Evolutionary conservation across 257 asterid species (phyloP), one percentile per base, ranked within the genome.

Genomic region (Ligustrum vulgare): DNA sequence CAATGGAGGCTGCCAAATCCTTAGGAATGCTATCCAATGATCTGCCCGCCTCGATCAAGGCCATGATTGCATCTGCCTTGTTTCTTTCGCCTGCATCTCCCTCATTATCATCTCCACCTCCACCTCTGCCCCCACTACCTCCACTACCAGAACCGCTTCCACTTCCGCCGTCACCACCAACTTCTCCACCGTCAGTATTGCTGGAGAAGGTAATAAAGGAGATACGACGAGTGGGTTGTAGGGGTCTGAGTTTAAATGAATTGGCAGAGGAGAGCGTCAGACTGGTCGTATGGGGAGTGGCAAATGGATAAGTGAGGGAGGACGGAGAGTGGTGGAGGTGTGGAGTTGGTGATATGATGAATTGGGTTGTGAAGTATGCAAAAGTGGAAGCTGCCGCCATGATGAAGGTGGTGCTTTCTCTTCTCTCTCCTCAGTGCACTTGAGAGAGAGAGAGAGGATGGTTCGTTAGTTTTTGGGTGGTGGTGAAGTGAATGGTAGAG

Each of bases 1-100:
- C 89, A 67, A 94, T 80, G 32, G 98, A 90, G 0, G 89, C 88
- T 2, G 93, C 96, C 85, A 94, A 81, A 77, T 94, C 98, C 79
- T 86, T 87, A 5, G 98, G 97, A 75, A 94, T 81, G 84, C 86
- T 91, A 20, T 94, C 98, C 72, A 94, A 51, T 35, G 96, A 82
- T 81, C 98, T 86, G 18, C 92, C 97, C 0, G 22, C 93, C 74
- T 93, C 94, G 22, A 87, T 90, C 83, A 93, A 79, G n/a, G 90
- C 96, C 89, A 93, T 74, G 45, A 93, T 45, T 73, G 98, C 91
- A 84, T 91, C 97, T 11, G 80, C 76, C 78, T 41, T 90, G 89
- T 94, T 94, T 70, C 84, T 90, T 58, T 87, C 85, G 71, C 85
- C 89, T 34, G 94, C 97, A 88, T 89, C 96, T 15, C 75, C 97